These are phyloP conservation scores for Lactarius indigo DNA, from an alignment of 768 basidiomycete species.

Conservation along the genomic window DNA sequence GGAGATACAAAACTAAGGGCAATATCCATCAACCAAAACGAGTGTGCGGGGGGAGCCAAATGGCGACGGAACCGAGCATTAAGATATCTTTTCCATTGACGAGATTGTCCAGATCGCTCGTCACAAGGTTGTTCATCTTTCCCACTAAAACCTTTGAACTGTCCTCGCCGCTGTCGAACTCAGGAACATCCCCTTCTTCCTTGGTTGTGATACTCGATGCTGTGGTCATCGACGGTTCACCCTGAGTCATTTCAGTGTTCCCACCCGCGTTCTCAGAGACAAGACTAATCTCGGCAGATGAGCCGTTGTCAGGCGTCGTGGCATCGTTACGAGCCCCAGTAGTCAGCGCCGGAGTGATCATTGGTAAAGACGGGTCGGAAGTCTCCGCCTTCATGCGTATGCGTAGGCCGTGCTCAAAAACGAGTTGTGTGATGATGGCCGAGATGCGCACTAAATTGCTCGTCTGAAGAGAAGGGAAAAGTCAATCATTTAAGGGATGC, in stretches of 20 bases:
- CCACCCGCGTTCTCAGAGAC: slow-evolving; percentile 6
- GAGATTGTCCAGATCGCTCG: slow-evolving; percentile 50
- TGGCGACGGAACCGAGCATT: slow-evolving; percentile 11
- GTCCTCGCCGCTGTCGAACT: not conserved
- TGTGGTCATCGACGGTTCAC: slow-evolving; percentile 3
- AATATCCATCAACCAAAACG: not conserved
- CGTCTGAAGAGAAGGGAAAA: slow-evolving; percentile 27
- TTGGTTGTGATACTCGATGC: slow-evolving; percentile 24
- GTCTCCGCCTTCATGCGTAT: slow-evolving; percentile 47
- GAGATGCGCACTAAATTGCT: slow-evolving; percentile 40
- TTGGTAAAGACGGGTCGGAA: slow-evolving; percentile 25
- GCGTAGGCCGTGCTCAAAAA: slow-evolving; percentile 54
- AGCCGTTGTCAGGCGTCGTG: slow-evolving; percentile 27
- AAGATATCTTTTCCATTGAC: slow-evolving; percentile 30
- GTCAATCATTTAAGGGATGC: not conserved
- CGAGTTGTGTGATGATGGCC: slow-evolving; percentile 48
- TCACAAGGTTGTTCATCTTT: slow-evolving; percentile 73
- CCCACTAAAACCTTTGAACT: slow-evolving; percentile 53
- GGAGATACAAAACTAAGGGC: slow-evolving; percentile 34
- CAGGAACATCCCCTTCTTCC: slow-evolving; percentile 2
- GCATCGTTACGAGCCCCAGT: slow-evolving; percentile 26
- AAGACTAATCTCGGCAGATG: slow-evolving; percentile 18
- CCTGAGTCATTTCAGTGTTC: slow-evolving; percentile 17
- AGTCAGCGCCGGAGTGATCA: slow-evolving; percentile 16
- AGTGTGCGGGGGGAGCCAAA: not conserved